These are phyloP conservation scores for Saussurea involucrata DNA, from an alignment of 129 eudicot genomes.

Conservation along the genomic window DNA sequence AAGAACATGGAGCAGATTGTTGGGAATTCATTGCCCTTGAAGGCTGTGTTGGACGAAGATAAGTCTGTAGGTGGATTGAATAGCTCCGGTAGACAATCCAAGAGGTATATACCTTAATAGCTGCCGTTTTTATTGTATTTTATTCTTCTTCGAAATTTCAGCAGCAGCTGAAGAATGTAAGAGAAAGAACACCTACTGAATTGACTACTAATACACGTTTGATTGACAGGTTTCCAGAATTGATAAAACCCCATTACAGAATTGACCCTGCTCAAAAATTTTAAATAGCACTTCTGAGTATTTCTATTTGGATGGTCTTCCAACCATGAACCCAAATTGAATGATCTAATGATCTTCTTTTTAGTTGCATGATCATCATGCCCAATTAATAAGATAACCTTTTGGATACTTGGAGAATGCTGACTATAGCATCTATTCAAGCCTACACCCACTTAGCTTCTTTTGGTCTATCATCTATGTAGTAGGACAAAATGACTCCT, in stretches of 20 bases:
- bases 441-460: not conserved
- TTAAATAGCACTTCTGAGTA: not conserved
- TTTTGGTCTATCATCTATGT: not conserved
- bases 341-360: not conserved
- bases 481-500: not conserved
- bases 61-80: conserved; percentile 31
- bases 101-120: conserved; percentile 35
- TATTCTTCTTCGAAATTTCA: not conserved
- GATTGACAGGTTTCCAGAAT: not conserved
- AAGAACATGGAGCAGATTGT: conserved; percentile 75
- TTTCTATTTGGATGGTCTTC: not conserved
- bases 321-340: not conserved
- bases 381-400: not conserved
- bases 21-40: conserved; percentile 43
- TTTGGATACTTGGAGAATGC: not conserved
- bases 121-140: not conserved
- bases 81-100: conserved; percentile 39
- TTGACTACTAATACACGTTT: not conserved
- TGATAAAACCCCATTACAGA: not conserved
- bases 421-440: not conserved
- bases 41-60: conserved; percentile 52
- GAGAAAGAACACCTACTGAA: not conserved
- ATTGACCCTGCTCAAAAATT: not conserved
- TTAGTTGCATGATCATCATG: not conserved
- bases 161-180: not conserved